Evolutionary conservation across 768 basidiomycete species (phyloP).

Genomic region (Pleurotus salmoneostramineus): DNA sequence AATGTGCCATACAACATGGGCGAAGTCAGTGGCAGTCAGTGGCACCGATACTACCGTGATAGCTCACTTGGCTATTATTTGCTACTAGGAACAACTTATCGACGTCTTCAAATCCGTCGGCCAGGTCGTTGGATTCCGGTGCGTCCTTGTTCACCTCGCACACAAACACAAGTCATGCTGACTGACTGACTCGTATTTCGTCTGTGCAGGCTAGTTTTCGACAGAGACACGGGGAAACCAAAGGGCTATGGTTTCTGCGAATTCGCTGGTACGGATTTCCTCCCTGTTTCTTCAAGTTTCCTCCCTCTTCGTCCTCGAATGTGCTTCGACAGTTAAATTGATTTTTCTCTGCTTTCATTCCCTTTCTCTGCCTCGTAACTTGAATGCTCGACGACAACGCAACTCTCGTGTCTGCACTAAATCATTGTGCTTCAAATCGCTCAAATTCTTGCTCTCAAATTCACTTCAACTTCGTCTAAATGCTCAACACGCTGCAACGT

Average conservation of each 20-base stretch:
- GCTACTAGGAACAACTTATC: constrained; percentile 68
- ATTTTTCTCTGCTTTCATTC: constrained; percentile 13
- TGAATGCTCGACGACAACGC: not conserved
- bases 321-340: constrained; percentile 34
- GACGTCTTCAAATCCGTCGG: constrained; percentile 88
- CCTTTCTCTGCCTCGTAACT: not conserved
- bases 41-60: not conserved
- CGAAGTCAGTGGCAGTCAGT: constrained; percentile 41
- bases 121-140: constrained; percentile 88
- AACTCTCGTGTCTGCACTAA: not conserved
- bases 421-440: not conserved
- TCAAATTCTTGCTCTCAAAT: not conserved
- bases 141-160: constrained; percentile 11
- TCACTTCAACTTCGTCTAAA: not conserved
- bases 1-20: constrained; percentile 92
- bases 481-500: not conserved
- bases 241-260: constrained; percentile 94
- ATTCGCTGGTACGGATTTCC: constrained; percentile 69
- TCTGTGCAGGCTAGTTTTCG: constrained; percentile 70
- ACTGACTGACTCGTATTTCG: constrained; percentile 9
- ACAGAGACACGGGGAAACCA: constrained; percentile 91
- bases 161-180: not conserved
- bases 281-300: constrained; percentile 15
- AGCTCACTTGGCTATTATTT: constrained; percentile 7
- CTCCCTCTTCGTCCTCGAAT: constrained; percentile 5